These are phyloP conservation scores for Alternaria atra DNA, from an alignment of 2,329 filamentous ascomycete genomes.

Conservation along the genomic window DNA sequence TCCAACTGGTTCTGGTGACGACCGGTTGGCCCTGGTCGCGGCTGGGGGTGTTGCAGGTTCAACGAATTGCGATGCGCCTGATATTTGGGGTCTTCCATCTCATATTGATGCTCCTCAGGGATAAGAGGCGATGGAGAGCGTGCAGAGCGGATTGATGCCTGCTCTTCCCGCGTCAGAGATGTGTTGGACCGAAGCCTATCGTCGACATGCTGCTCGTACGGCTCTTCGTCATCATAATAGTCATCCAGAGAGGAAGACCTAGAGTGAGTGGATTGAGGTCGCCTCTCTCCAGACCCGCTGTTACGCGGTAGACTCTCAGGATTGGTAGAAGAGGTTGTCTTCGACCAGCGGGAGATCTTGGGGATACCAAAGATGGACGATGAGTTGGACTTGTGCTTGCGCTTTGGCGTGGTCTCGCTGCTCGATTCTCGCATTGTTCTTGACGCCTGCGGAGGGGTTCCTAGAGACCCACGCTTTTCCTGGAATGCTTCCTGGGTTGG, in stretches of 20 bases:
- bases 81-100: conserved; percentile 75
- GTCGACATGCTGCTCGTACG: conserved; percentile 65
- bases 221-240: conserved; percentile 66
- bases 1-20: conserved; percentile 79
- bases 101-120: conserved; percentile 59
- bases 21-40: conserved; percentile 75
- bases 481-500: conserved; percentile 64
- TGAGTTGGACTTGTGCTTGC: conserved; percentile 87
- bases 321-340: conserved; percentile 90
- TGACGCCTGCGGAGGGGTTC: conserved; percentile 64
- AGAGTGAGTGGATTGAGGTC: conserved; percentile 72
- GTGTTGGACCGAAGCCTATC: conserved; percentile 60
- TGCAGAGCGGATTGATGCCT: conserved; percentile 40
- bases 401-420: conserved; percentile 80
- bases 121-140: conserved; percentile 63
- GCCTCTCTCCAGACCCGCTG: conserved; percentile 66
- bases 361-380: conserved; percentile 78
- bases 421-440: conserved; percentile 60
- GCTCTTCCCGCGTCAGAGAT: conserved; percentile 40
- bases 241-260: conserved; percentile 80
- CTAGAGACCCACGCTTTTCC: conserved; percentile 44
- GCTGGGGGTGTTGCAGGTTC: conserved; percentile 82
- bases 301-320: conserved; percentile 76
- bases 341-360: conserved; percentile 97
- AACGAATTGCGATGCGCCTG: conserved; percentile 82